Conservation (phyloP, 2,329 filamentous ascomycete species). For the Dactylellina drechsleri region DNA sequence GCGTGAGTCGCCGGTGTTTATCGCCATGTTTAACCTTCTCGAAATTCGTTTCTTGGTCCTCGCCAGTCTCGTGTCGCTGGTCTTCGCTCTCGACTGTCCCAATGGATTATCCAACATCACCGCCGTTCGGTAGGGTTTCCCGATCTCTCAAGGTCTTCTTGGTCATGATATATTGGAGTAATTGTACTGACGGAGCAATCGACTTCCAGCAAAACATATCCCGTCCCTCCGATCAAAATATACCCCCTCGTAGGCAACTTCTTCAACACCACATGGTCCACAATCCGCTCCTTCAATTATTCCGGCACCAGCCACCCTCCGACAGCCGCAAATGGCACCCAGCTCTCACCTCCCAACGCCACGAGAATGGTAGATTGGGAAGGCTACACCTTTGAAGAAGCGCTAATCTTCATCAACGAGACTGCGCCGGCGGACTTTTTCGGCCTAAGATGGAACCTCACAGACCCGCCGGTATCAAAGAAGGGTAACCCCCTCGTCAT, state of each 20-base stretch:
- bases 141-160: not conserved
- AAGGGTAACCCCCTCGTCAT: slow-evolving; percentile 27
- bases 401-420: slow-evolving; percentile 49
- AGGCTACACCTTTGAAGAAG: slow-evolving; percentile 40
- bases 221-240: slow-evolving; percentile 40
- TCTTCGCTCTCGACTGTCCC: slow-evolving; percentile 41
- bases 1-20: not conserved
- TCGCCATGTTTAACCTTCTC: not conserved
- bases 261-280: slow-evolving; percentile 52
- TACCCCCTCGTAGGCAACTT: slow-evolving; percentile 52
- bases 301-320: slow-evolving; percentile 33
- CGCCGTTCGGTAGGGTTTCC: slow-evolving; percentile 33
- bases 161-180: not conserved
- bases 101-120: slow-evolving; percentile 48
- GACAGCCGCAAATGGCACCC: slow-evolving; percentile 17
- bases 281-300: slow-evolving; percentile 45
- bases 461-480: slow-evolving; percentile 44
- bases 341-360: slow-evolving; percentile 21
- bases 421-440: slow-evolving; percentile 27
- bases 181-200: not conserved
- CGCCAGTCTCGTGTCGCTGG: slow-evolving; percentile 16
- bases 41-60: slow-evolving; percentile 19
- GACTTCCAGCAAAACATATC: slow-evolving; percentile 42
- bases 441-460: slow-evolving; percentile 49
- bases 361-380: slow-evolving; percentile 38